A percentile compares a stretch with the other conserved stretches of the same genome.
Evolutionary conservation across 2,329 filamentous ascomycete species (phyloP).

Genomic region (Apiospora koreana): DNA sequence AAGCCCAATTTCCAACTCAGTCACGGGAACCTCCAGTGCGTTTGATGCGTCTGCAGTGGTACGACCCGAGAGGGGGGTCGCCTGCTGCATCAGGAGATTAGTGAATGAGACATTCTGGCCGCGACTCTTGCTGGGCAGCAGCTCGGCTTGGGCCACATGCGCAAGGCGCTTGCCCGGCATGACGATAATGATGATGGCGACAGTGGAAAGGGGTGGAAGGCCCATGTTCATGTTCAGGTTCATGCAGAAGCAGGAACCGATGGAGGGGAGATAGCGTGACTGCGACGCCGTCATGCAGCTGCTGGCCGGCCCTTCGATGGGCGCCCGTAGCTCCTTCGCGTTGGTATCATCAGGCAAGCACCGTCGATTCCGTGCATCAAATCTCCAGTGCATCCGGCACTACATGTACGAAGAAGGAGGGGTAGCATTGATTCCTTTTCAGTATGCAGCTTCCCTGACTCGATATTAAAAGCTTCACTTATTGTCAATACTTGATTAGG

Average conservation of each 20-base stretch:
- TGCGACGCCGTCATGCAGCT: not conserved
- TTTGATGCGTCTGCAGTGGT: not conserved
- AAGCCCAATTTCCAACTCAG: not conserved
- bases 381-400: not conserved
- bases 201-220: too few species aligned
- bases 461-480: not conserved
- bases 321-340: not conserved
- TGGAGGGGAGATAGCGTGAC: not conserved
- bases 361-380: not conserved
- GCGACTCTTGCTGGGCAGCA: not conserved
- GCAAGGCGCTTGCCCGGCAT: not conserved
- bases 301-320: not conserved
- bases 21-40: constrained; percentile 7
- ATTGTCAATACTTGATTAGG: not conserved
- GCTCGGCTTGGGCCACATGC: not conserved
- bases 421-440: not conserved
- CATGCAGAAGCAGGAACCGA: not conserved
- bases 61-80: not conserved
- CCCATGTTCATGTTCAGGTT: too few species aligned
- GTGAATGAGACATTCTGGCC: not conserved
- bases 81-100: not conserved
- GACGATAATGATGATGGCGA: not conserved
- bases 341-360: not conserved
- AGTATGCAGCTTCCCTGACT: not conserved
- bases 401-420: not conserved